These are phyloP conservation scores for Ruellia speciosa DNA, from an alignment of 305 asterid species.

Conservation along the genomic window DNA sequence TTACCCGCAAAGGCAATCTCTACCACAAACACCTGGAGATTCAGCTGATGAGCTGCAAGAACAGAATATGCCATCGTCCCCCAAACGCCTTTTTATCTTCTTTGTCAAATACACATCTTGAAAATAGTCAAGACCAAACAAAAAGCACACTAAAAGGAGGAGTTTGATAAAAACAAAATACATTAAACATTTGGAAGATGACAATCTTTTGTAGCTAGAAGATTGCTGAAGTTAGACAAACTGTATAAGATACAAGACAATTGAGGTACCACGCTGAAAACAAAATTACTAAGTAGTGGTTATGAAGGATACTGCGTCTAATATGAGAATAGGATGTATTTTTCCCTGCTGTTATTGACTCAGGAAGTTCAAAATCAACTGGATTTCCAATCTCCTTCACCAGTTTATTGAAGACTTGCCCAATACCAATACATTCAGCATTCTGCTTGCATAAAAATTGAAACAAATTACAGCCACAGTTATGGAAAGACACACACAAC, in stretches of 20 bases:
- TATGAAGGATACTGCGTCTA: constrained; percentile 81
- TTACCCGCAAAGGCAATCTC: constrained; percentile 91
- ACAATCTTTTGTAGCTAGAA: constrained; percentile 1
- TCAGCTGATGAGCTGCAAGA: constrained; percentile 65
- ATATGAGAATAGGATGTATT: constrained; percentile 52
- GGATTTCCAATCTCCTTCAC: constrained; percentile 60
- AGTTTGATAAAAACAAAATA: constrained; percentile 4
- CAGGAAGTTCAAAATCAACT: constrained; percentile 88
- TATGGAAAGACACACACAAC: background rate
- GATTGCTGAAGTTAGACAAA: background rate
- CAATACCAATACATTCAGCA: constrained; percentile 38
- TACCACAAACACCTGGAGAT: constrained; percentile 66
- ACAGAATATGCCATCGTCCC: constrained; percentile 89
- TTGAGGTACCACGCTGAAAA: constrained; percentile 3
- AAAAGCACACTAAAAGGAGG: constrained; percentile 14
- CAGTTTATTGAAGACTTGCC: constrained; percentile 54
- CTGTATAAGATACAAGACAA: constrained; percentile 6
- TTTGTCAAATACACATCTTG: constrained; percentile 76
- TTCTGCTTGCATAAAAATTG: constrained; percentile 29
- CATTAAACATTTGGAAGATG: constrained; percentile 9
- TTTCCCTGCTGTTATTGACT: constrained; percentile 57
- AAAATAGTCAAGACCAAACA: constrained; percentile 32
- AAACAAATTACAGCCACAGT: constrained; percentile 11
- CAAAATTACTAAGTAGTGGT: too few species aligned
- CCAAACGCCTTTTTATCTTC: constrained; percentile 66